Evolutionary conservation across 176 grass and related monocot species (phyloP).

Genomic region (Oryza rufipogon): DNA sequence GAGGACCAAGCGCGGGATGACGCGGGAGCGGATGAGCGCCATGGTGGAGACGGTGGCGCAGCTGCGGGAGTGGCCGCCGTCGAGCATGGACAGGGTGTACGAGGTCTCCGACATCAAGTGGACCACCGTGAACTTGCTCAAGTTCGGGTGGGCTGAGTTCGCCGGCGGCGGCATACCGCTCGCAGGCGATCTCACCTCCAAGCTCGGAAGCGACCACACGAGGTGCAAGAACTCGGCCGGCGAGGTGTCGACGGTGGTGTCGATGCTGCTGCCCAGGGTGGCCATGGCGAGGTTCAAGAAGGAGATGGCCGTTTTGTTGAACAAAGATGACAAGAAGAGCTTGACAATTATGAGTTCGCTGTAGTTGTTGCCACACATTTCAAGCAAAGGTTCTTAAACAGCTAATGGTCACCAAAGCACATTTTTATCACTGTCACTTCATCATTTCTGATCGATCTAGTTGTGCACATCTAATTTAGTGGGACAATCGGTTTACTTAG

Average conservation of each 20-base stretch:
- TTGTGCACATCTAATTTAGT: background rate
- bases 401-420: background rate
- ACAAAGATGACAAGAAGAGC: background rate
- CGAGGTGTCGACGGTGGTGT: slow-evolving; percentile 32
- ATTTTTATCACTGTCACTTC: background rate
- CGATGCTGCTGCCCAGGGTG: slow-evolving; percentile 23
- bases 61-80: slow-evolving; percentile 23
- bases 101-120: slow-evolving; percentile 48
- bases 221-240: slow-evolving; percentile 34
- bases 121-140: background rate
- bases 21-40: slow-evolving; percentile 15
- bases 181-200: slow-evolving; percentile 35
- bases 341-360: background rate
- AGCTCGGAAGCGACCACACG: slow-evolving; percentile 42
- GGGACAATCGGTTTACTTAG: background rate
- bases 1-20: slow-evolving; percentile 31
- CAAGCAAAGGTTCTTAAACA: background rate
- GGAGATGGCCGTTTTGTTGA: slow-evolving; percentile 44
- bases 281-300: slow-evolving; percentile 29
- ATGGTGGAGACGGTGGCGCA: slow-evolving; percentile 25
- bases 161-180: slow-evolving; percentile 42
- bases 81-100: slow-evolving; percentile 30
- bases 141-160: slow-evolving; percentile 41
- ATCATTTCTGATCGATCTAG: background rate
- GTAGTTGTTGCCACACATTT: background rate